These are phyloP conservation scores for Arabis alpina DNA, from an alignment of 345 rosid species.

Conservation along the genomic window DNA sequence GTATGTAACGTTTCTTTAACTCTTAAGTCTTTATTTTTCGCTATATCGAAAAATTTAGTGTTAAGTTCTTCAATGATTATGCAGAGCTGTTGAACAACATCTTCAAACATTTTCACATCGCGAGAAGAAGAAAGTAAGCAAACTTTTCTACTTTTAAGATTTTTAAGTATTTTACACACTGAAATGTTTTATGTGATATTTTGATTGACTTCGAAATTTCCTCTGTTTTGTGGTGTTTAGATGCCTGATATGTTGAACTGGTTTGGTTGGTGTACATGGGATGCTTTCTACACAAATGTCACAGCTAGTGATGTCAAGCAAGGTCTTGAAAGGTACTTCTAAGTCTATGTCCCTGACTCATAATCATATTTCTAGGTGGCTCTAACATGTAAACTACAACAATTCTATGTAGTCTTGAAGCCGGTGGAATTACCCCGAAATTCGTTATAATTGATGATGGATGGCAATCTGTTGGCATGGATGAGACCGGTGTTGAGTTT, in stretches of 20 bases:
- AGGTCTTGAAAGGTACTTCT: slow-evolving; percentile 59
- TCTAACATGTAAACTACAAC: neutral
- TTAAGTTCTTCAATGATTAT: slow-evolving; percentile 42
- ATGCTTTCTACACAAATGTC: slow-evolving; percentile 64
- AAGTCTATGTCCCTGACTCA: neutral
- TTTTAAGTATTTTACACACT: neutral
- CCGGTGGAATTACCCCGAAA: slow-evolving; percentile 60
- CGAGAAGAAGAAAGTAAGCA: slow-evolving; percentile 58
- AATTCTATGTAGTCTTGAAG: slow-evolving; percentile 45
- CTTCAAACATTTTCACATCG: slow-evolving; percentile 61
- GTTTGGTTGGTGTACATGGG: slow-evolving; percentile 87
- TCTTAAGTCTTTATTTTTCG: neutral
- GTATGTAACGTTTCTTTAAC: slow-evolving; percentile 8
- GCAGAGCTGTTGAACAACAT: slow-evolving; percentile 61
- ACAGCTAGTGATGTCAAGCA: slow-evolving; percentile 57
- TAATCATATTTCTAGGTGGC: neutral
- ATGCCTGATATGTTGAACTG: slow-evolving; percentile 62
- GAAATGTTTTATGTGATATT: too few relatives aligned
- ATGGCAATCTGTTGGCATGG: slow-evolving; percentile 78
- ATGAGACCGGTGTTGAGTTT: slow-evolving; percentile 48
- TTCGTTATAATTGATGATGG: slow-evolving; percentile 72
- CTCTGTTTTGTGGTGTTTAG: slow-evolving; percentile 40
- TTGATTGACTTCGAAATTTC: neutral
- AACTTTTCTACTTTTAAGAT: neutral
- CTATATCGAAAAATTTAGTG: slow-evolving; percentile 16